phyloP scores from a whole-genome alignment of 106 monocot species.

The Narthecium ossifragum region DNA sequence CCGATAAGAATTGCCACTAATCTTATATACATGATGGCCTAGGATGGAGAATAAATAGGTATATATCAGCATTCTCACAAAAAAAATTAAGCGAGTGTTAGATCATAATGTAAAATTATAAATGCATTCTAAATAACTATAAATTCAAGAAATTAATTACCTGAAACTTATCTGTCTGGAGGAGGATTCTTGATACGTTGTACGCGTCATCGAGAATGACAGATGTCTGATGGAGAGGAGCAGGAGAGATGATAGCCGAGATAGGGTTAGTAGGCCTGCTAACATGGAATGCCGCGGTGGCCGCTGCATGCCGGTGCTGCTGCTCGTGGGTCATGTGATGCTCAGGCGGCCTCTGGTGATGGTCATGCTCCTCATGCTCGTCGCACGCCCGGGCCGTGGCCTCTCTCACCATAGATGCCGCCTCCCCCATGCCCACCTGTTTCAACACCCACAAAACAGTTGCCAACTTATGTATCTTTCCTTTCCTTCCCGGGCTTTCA shows the following conservation, averaged over 20 bases:
- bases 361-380: slow-evolving; percentile 26
- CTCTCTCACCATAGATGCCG: slow-evolving; percentile 17
- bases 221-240: not conserved
- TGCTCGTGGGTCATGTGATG: slow-evolving; percentile 19
- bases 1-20: no score
- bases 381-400: slow-evolving; percentile 10
- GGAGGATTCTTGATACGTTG: slow-evolving; percentile 18
- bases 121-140: no score
- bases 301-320: slow-evolving; percentile 18
- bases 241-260: slow-evolving; percentile 40
- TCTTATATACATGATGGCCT: not conserved
- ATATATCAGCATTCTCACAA: no score
- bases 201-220: not conserved
- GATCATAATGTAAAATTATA: no score
- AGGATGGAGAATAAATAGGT: no score
- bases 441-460: not conserved
- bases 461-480: not conserved
- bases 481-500: not conserved
- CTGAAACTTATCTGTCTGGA: slow-evolving; percentile 20
- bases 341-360: not conserved
- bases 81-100: no score
- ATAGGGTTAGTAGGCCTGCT: slow-evolving; percentile 50
- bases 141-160: not conserved
- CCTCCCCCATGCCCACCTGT: slow-evolving; percentile 48
- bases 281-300: slow-evolving; percentile 29